Percentiles rank a stretch among this genome's conserved stretches.
Conservation (phyloP, 441 rosid species). For the Croton laevigatus region DNA sequence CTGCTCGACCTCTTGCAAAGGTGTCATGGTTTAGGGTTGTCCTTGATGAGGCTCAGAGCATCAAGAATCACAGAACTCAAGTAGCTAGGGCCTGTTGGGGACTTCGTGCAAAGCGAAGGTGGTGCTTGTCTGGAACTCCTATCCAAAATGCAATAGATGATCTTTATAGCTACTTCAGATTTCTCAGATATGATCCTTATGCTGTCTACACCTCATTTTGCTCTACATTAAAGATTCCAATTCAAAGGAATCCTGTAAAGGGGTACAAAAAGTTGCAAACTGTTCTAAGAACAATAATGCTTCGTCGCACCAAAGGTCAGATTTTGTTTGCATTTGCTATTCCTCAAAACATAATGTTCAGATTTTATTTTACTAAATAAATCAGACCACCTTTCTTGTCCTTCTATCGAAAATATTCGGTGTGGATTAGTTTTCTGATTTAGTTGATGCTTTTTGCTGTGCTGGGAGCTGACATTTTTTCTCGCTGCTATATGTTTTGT, state of each 20-base stretch:
- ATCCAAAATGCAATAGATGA: conserved; percentile 92
- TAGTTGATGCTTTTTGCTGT: background rate
- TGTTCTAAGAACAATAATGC: conserved; percentile 80
- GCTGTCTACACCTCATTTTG: conserved; percentile 59
- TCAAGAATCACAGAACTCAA: conserved; percentile 87
- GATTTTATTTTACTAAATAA: conserved; percentile 6
- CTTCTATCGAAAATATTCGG: background rate
- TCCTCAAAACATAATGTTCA: conserved; percentile 5
- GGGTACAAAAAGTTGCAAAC: conserved; percentile 83
- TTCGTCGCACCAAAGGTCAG: conserved; percentile 93
- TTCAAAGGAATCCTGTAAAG: conserved; percentile 47
- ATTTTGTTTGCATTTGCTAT: conserved; percentile 21
- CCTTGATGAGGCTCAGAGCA: conserved; percentile 94
- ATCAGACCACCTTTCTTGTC: background rate
- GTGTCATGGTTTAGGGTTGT: conserved; percentile 92
- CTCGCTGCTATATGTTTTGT: background rate
- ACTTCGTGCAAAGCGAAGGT: conserved; percentile 90
- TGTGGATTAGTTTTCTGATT: background rate
- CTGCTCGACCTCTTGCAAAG: conserved; percentile 77
- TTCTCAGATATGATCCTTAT: conserved; percentile 85
- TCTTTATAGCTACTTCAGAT: conserved; percentile 91
- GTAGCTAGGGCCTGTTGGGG: conserved; percentile 98
- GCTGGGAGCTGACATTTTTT: conserved; percentile 1
- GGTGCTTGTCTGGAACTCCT: conserved; percentile 98
- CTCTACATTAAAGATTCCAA: conserved; percentile 57